Base-by-base conservation (phyloP, 768 basidiomycete genomes). In the Suillus occidentalis region DNA sequence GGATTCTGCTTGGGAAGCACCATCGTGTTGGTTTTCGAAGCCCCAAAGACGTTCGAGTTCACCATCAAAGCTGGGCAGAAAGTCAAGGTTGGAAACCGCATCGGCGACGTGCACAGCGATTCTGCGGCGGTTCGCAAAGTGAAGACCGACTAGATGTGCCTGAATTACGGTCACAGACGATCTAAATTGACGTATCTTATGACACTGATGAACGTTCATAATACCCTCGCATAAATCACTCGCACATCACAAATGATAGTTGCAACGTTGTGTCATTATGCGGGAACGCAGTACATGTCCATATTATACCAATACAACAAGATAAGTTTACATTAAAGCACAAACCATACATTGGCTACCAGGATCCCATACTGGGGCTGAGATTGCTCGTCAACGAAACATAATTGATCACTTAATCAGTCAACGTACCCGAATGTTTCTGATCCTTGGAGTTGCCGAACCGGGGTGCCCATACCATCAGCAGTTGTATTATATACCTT, bases 1-100 rank as follows among this genome's bases (percentile, higher is more conserved):
- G 97, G 96, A 1, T 99, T 99, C 80, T 91, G 89, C 71, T 82
- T 99, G 4, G 96, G 96, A 6, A 94, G 92, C 77, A 99, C 97
- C 6, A 93, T 99, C 71, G 97, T 99, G 22, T 83, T 99, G 56
- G 94, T 99, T 1, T 97, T 98, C 72, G 97, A 99, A 78, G 97
- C 96, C 0, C 97, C 97, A 0, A 79, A 82, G 61, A 79, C 87
- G 42, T 99, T 96, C 73, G 84, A 87, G 75, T 97, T 97, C 71
- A 75, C 80, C 0, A 85, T 95, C 18, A 80, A 87, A 66, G 84
- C 89, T 3, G 94, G 95, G 3, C 85, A 95, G 76, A 92, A 90
- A 76, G 87, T 99, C 66, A 88, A 89, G 75, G 94, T 97, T 42
- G 97, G 97, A 0, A 83, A 98, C 78, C 78, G 81, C 67, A 72